Percentiles rank a stretch among this genome's conserved stretches.
Evolutionary conservation across 495 filamentous ascomycete species (phyloP).

Genomic region (Cudoniella acicularis): DNA sequence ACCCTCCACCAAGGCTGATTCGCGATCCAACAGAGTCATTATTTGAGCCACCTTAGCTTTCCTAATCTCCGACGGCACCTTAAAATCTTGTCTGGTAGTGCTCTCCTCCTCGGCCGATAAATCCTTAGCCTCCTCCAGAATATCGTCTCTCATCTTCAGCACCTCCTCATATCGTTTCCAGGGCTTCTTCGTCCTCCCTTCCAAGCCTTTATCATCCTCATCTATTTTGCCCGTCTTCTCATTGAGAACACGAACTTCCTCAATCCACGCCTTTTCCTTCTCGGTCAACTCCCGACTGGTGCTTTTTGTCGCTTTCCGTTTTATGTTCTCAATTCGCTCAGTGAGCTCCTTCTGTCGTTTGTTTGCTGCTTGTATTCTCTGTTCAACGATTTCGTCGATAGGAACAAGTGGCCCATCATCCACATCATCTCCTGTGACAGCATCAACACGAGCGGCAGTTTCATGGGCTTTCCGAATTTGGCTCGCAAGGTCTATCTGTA

Average conservation of each 20-base stretch:
- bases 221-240: constrained; percentile 40
- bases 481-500: constrained; percentile 66
- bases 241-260: constrained; percentile 55
- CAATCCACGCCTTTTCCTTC: constrained; percentile 64
- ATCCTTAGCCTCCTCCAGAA: constrained; percentile 47
- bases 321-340: constrained; percentile 60
- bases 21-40: constrained; percentile 66
- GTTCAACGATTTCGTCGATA: constrained; percentile 51
- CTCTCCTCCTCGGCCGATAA: constrained; percentile 25
- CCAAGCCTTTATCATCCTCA: constrained; percentile 17
- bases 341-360: constrained; percentile 56
- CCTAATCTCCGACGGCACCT: constrained; percentile 63
- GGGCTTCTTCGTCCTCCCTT: constrained; percentile 30
- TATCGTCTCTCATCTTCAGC: constrained; percentile 40
- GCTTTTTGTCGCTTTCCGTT: constrained; percentile 54
- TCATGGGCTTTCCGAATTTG: constrained; percentile 69
- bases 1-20: constrained; percentile 54
- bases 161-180: constrained; percentile 48
- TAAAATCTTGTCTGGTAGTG: constrained; percentile 27
- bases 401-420: constrained; percentile 37
- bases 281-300: constrained; percentile 65
- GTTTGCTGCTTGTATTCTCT: constrained; percentile 56
- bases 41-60: constrained; percentile 65
- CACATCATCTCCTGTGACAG: constrained; percentile 57
- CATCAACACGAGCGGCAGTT: constrained; percentile 61